Evolutionary conservation across 2,329 filamentous ascomycete genomes (phyloP).

Genomic region (Arthrocladium fulminans): DNA sequence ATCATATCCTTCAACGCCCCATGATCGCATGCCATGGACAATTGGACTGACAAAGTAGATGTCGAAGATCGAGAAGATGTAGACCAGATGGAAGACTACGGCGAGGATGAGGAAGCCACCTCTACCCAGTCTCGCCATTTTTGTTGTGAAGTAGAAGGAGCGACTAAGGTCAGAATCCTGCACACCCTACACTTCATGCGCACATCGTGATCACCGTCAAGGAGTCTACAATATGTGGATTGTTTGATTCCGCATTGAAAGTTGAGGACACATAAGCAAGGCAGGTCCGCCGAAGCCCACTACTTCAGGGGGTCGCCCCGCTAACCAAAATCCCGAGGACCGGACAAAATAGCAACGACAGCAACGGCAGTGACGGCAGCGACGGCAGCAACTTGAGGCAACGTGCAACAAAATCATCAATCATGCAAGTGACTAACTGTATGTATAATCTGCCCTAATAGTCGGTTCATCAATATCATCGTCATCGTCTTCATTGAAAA

Average conservation of each 20-base stretch:
- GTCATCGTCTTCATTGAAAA: conserved; percentile 24
- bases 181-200: background rate
- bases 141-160: conserved; percentile 14
- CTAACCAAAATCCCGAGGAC: too few relatives aligned
- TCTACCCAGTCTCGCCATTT: conserved; percentile 52
- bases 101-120: conserved; percentile 80
- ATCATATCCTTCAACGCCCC: conserved; percentile 56
- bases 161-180: conserved; percentile 17
- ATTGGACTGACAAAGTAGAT: conserved; percentile 98
- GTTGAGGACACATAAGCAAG: background rate
- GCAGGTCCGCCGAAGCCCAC: conserved; percentile 6
- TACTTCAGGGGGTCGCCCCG: background rate
- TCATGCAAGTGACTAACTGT: background rate
- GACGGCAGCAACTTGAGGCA: too few relatives aligned
- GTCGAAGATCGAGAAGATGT: conserved; percentile 93
- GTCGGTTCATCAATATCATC: conserved; percentile 4
- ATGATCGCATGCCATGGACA: conserved; percentile 86
- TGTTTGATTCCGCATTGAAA: background rate
- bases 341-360: too few relatives aligned
- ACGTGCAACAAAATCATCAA: background rate
- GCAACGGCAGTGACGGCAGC: too few relatives aligned
- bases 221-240: background rate
- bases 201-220: background rate
- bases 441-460: too few relatives aligned
- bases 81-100: conserved; percentile 84